Conservation (phyloP, 345 rosid genomes). For the Gossypium stocksii region DNA sequence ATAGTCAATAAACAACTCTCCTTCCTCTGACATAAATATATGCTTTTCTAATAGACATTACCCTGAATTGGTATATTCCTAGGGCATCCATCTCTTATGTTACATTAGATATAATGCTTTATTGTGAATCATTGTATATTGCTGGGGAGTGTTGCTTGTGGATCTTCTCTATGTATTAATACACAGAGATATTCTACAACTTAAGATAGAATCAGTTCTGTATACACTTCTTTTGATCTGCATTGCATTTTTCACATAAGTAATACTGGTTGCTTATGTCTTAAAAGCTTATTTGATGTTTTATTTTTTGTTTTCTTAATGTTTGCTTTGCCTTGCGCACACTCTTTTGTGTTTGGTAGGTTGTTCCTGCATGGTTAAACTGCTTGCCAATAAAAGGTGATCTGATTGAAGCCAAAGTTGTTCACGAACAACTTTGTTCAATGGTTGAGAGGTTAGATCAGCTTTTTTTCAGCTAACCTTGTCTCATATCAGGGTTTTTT, state of each 20-base stretch:
- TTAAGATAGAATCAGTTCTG: neutral
- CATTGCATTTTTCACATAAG: neutral
- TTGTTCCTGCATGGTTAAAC: conserved; percentile 96
- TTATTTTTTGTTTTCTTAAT: neutral
- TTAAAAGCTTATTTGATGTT: too few relatives aligned
- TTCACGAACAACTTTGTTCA: conserved; percentile 88
- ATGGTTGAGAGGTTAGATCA: conserved; percentile 82
- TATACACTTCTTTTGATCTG: neutral
- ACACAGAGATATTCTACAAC: neutral
- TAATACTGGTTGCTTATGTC: too few relatives aligned
- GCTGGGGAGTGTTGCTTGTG: neutral
- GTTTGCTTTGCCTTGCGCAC: neutral
- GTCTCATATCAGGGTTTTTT: neutral
- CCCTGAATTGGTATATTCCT: too few relatives aligned
- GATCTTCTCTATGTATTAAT: neutral
- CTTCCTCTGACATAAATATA: too few relatives aligned
- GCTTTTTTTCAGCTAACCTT: neutral
- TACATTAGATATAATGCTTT: neutral
- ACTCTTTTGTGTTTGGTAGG: conserved; percentile 36
- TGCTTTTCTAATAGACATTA: too few relatives aligned
- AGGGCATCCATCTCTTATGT: neutral
- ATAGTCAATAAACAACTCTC: too few relatives aligned
- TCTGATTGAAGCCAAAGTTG: conserved; percentile 90
- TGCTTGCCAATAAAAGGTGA: conserved; percentile 93
- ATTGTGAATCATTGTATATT: neutral